Percentiles rank a stretch among this genome's conserved stretches.
Conservation (phyloP, 495 filamentous ascomycete genomes). For the Glonium stellatum region DNA sequence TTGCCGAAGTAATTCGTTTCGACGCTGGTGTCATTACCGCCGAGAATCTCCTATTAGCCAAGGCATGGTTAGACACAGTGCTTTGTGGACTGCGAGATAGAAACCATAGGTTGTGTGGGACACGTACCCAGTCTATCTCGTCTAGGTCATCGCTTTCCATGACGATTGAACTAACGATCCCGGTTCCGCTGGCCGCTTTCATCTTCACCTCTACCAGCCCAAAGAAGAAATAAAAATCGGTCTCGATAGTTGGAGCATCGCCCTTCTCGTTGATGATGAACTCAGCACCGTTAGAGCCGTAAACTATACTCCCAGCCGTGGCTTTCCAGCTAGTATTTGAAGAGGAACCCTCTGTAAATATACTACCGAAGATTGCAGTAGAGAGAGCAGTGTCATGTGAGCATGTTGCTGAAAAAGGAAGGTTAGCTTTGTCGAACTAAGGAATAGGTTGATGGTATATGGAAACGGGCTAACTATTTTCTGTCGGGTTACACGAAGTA, state of each 20-base stretch:
- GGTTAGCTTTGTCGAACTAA: too few species aligned
- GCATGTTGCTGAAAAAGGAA: too few species aligned
- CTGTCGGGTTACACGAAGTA: too few species aligned
- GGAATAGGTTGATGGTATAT: too few species aligned
- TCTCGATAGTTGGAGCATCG: constrained; percentile 19
- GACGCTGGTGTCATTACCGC: constrained; percentile 9
- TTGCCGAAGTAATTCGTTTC: constrained; percentile 28
- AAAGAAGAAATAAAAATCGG: constrained; percentile 25
- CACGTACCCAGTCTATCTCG: constrained; percentile 27
- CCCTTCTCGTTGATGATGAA: constrained; percentile 13
- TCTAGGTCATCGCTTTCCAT: constrained; percentile 25
- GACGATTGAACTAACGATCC: constrained; percentile 24
- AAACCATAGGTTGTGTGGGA: background rate
- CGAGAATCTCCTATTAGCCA: constrained; percentile 23
- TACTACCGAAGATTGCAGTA: too few species aligned
- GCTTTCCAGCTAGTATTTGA: background rate
- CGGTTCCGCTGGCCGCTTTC: constrained; percentile 19
- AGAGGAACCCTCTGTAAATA: too few species aligned
- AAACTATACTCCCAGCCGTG: background rate
- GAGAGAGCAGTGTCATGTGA: too few species aligned
- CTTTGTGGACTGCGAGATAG: constrained; percentile 3
- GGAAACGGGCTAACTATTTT: too few species aligned
- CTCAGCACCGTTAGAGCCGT: constrained; percentile 3
- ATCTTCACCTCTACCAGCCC: constrained; percentile 17
- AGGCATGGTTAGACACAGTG: too few species aligned